Conservation (phyloP, 164 flowering plant species). For the Liquidambar formosana region DNA sequence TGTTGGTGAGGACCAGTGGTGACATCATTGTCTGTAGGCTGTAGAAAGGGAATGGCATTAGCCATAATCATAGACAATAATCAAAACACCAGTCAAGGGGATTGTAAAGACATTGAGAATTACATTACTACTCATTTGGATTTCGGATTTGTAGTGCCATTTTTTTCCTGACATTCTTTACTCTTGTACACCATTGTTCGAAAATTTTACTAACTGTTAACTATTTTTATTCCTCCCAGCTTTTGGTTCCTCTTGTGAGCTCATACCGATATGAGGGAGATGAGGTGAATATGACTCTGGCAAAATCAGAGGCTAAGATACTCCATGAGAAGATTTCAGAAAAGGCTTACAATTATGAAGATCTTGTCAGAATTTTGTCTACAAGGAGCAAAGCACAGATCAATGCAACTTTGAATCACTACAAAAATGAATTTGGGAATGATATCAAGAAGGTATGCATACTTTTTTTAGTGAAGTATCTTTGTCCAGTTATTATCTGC, state of each 20-base stretch:
- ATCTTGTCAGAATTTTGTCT: slow-evolving; percentile 64
- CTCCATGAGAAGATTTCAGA: slow-evolving; percentile 58
- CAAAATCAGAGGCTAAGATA: slow-evolving; percentile 69
- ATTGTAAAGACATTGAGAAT: too few species aligned
- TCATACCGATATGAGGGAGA: slow-evolving; percentile 66
- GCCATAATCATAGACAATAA: too few species aligned
- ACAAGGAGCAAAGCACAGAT: slow-evolving; percentile 87
- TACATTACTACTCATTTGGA: too few species aligned
- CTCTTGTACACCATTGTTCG: too few species aligned
- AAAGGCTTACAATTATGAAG: slow-evolving; percentile 58
- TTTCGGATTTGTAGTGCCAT: too few species aligned
- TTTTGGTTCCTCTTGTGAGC: slow-evolving; percentile 63
- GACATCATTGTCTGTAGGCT: too few species aligned
- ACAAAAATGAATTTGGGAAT: slow-evolving; percentile 56
- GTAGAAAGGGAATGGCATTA: too few species aligned
- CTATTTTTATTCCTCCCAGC: slow-evolving; percentile 32
- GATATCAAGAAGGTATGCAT: slow-evolving; percentile 55
- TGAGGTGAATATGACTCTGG: slow-evolving; percentile 60
- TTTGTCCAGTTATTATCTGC: too few species aligned
- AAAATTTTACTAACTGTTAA: neutral
- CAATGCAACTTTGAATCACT: slow-evolving; percentile 70
- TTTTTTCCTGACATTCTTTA: too few species aligned
- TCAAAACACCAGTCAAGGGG: too few species aligned
- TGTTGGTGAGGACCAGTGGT: too few species aligned
- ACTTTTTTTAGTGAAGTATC: neutral